Base-by-base conservation (phyloP, 352 stramenopile genomes). In the Ophiocytium majus region DNA sequence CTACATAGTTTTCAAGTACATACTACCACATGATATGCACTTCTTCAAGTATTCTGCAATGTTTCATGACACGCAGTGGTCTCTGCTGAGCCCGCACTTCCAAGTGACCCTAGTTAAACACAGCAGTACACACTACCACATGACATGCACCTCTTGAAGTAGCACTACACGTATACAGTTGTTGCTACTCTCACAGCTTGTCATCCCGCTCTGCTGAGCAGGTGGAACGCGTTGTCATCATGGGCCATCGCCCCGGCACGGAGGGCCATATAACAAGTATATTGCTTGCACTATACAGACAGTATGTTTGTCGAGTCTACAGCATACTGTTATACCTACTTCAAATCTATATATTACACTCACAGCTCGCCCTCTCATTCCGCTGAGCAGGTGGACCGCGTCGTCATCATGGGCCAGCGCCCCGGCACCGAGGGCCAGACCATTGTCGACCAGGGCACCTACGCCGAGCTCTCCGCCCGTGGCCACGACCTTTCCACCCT, bases 221-320 rank as follows among this genome's bases (percentile, higher is more conserved):
- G n/a, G n/a, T 81, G 9, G 90, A 92, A 63, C 78, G 83, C 36
- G 82, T 92, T 57, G 80, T 91, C 1, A 49, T 91, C 14, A 85
- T 92, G 82, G 81, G 89, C 0, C 33, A 86, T 37, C 23, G 81
- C 33, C 64, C 76, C 34, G 86, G 86, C 17, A 57, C 74, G 28
- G 79, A 66, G 63, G 83, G 80, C 28, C 37, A 71, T 35, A 87
- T n/a, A n/a, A n/a, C n/a, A n/a, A n/a, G n/a, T n/a, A n/a, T n/a
- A n/a, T n/a, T n/a, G n/a, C n/a, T n/a, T n/a, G n/a, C n/a, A n/a
- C n/a, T n/a, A n/a, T n/a, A n/a, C n/a, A n/a, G n/a, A n/a, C n/a
- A n/a, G n/a, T n/a, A n/a, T 14, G 50, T 66, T 14, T 66, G 14
- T 66, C 14, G 50, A n/a, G 50, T 66, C 14, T 66, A 14, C n/a